phyloP scores from a whole-genome alignment of 108 stramenopile genomes.

The Stephanodiscus minutulus region DNA sequence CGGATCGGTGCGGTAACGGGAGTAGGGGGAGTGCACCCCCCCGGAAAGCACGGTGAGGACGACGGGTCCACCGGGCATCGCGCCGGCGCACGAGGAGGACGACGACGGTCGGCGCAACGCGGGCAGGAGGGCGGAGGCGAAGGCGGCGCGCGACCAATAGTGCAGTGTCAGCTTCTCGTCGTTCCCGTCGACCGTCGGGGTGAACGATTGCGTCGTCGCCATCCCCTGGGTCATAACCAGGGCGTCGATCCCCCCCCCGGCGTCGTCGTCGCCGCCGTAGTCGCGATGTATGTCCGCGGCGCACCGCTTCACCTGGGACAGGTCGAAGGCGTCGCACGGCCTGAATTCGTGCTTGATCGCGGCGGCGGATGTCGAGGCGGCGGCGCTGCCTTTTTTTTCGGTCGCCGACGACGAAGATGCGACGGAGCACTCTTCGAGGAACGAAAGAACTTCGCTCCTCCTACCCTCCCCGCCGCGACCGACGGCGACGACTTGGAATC shows the following conservation, averaged over 20 bases:
- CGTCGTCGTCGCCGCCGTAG: background rate
- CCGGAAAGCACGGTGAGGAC: slow-evolving; percentile 56
- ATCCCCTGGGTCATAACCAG: slow-evolving; percentile 74
- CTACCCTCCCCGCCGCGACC: slow-evolving; percentile 37
- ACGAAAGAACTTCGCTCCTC: slow-evolving; percentile 22
- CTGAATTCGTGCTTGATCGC: slow-evolving; percentile 36
- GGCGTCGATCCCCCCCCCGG: slow-evolving; percentile 39
- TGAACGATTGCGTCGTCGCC: slow-evolving; percentile 61
- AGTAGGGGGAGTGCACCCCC: slow-evolving; percentile 60
- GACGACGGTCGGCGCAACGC: slow-evolving; percentile 23
- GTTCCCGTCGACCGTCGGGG: slow-evolving; percentile 59
- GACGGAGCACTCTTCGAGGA: slow-evolving; percentile 19
- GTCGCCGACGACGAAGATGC: background rate
- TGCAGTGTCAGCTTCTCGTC: slow-evolving; percentile 64
- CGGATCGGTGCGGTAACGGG: slow-evolving; percentile 45
- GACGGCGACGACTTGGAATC: slow-evolving; percentile 44
- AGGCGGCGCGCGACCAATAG: slow-evolving; percentile 45
- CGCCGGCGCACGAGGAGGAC: too few relatives aligned
- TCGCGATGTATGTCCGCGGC: slow-evolving; percentile 35
- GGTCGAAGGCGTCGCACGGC: slow-evolving; percentile 50
- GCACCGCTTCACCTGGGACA: slow-evolving; percentile 44
- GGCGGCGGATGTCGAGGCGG: background rate
- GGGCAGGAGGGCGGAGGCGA: slow-evolving; percentile 37
- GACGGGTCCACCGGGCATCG: slow-evolving; percentile 37
- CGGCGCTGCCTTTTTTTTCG: background rate